Evolutionary conservation across 2,329 filamentous ascomycete species (phyloP), one percentile per base, ranked within the genome.

Genomic region (Aspergillus brunneoviolaceus): DNA sequence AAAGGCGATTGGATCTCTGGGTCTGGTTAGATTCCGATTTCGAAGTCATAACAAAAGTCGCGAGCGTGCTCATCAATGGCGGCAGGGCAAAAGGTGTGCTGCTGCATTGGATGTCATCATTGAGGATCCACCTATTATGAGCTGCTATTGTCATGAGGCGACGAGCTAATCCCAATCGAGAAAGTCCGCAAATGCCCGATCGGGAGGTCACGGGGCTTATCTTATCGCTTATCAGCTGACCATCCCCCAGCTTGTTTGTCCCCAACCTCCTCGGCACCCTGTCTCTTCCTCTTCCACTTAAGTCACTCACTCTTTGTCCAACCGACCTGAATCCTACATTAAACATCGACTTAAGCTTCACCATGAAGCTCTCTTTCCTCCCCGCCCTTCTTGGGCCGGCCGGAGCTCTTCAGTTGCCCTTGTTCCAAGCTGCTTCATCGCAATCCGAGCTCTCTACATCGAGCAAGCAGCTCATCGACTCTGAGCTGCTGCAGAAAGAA

Each of bases 401-500:
- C 5, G 52, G 57, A 29, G 65, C 67, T 19, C 33, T 68, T 12
- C 68, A 70, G 51, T 39, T 65, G 16, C 68, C 68, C 50, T 59
- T 69, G 29, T 35, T 60, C 14, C 27, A 57, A 12, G 29, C 35
- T 3, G 23, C 52, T 19, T 12, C 29, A 14, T 49, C 57, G 9
- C 19, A 45, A 4, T 47, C 59, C 29, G 67, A 70, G 59, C 54
- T 61, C 60, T 62, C 59, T 1, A 29, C 52, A 31, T 64, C 64
- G 64, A 65, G 49, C 57, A 54, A 56, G 49, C 59, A 65, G 42
- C 62, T 85, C 56, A 76, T 88, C 51, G 81, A 82, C 69, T 83
- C 83, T 51, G 76, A 63, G 11, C 61, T 57, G 49, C 61, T 70
- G n/a, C 69, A 70, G 47, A 53, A 45, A n/a, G 60, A 85, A 69